phyloP scores from a whole-genome alignment of 441 rosid species.

The Corymbia citriodora region DNA sequence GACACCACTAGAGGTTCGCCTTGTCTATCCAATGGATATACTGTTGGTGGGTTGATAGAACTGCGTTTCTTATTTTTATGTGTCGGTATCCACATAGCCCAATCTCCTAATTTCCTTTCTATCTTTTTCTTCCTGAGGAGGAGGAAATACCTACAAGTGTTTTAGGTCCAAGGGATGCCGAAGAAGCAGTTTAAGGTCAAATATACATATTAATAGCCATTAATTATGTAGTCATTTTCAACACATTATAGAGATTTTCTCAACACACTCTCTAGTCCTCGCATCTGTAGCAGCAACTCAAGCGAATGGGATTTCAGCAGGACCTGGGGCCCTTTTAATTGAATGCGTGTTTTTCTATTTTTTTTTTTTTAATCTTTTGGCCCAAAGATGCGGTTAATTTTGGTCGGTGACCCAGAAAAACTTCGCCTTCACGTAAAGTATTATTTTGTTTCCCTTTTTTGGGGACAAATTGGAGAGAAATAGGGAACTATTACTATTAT shows the following conservation, averaged over 20 bases:
- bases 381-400: background rate
- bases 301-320: background rate
- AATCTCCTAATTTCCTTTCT: too few species aligned
- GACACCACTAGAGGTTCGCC: too few species aligned
- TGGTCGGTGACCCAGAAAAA: background rate
- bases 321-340: background rate
- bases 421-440: background rate
- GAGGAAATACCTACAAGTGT: too few species aligned
- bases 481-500: background rate
- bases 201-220: background rate
- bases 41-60: too few species aligned
- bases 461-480: background rate
- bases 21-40: too few species aligned
- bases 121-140: too few species aligned
- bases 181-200: too few species aligned
- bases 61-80: too few species aligned
- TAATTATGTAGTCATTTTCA: background rate
- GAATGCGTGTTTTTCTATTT: background rate
- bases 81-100: too few species aligned
- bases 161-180: too few species aligned
- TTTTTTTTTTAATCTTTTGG: background rate
- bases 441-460: background rate
- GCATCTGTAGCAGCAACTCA: background rate
- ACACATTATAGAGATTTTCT: background rate
- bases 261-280: background rate